Evolutionary conservation across 2,329 filamentous ascomycete genomes (phyloP).

Genomic region (Phialophora macrospora): DNA sequence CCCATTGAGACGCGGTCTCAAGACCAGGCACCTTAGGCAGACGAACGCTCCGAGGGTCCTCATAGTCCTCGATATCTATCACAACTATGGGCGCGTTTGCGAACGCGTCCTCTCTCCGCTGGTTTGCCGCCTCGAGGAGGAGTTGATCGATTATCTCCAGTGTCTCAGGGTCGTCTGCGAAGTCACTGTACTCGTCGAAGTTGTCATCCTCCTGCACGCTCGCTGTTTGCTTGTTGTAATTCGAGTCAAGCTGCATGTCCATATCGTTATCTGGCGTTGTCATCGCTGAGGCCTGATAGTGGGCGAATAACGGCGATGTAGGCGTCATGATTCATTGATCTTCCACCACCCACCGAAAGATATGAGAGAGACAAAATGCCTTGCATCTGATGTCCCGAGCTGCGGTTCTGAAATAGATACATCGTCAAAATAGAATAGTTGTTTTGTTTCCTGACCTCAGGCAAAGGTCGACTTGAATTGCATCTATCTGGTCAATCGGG

Average conservation of each 20-base stretch:
- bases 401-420: not conserved
- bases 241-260: slow-evolving; percentile 21
- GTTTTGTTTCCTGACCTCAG: not conserved
- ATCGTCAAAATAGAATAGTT: slow-evolving; percentile 2
- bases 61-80: slow-evolving; percentile 53
- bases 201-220: slow-evolving; percentile 22
- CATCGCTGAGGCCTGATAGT: slow-evolving; percentile 19
- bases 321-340: slow-evolving; percentile 26
- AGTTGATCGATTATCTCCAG: slow-evolving; percentile 59
- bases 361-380: slow-evolving; percentile 1
- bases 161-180: slow-evolving; percentile 58
- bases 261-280: slow-evolving; percentile 16
- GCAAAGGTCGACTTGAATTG: slow-evolving; percentile 3
- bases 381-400: not conserved
- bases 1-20: slow-evolving; percentile 42
- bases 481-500: slow-evolving; percentile 24
- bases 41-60: slow-evolving; percentile 46
- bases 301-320: slow-evolving; percentile 24
- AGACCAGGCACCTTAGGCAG: slow-evolving; percentile 50
- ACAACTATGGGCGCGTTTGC: slow-evolving; percentile 38
- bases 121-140: slow-evolving; percentile 52
- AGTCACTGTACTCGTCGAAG: slow-evolving; percentile 67
- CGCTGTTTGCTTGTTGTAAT: not conserved
- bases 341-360: slow-evolving; percentile 1
- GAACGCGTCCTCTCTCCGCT: slow-evolving; percentile 34